Conservation (phyloP, 73 alveolate species). For the Blepharisma japonicum region DNA sequence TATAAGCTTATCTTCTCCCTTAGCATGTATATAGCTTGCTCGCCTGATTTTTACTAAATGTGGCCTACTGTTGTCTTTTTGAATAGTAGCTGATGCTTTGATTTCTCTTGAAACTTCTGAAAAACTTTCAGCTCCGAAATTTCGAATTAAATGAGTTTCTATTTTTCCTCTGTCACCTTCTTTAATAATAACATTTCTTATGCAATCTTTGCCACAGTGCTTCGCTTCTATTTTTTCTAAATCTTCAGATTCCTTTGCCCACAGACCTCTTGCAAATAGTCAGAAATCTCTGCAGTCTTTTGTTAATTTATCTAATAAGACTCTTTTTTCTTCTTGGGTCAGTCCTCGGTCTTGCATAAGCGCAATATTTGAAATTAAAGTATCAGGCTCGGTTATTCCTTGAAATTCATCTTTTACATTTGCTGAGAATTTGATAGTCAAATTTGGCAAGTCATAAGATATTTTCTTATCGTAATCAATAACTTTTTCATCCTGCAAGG, state of each 20-base stretch:
- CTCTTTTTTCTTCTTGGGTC: not conserved
- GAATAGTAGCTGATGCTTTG: not conserved
- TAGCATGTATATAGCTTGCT: not conserved
- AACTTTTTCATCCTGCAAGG: not conserved
- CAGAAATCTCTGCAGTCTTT: slow-evolving; percentile 24
- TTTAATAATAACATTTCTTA: not conserved
- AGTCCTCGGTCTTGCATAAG: not conserved
- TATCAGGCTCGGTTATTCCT: not conserved
- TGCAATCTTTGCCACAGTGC: not conserved
- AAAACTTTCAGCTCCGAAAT: not conserved
- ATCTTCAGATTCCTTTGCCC: not conserved
- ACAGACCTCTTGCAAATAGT: not conserved
- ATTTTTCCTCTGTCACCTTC: not conserved
- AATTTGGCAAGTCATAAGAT: not conserved
- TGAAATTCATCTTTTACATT: not conserved
- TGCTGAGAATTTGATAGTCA: not conserved
- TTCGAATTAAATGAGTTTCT: not conserved
- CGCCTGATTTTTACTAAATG: not conserved
- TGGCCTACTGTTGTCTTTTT: slow-evolving; percentile 2
- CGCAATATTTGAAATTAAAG: not conserved
- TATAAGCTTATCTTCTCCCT: not conserved
- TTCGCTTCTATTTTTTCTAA: not conserved
- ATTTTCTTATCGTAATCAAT: not conserved
- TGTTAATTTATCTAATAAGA: not conserved
- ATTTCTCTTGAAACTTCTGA: not conserved